Evolutionary conservation across 768 basidiomycete genomes (phyloP).

Genomic region (Hirschioporus abietinus): DNA sequence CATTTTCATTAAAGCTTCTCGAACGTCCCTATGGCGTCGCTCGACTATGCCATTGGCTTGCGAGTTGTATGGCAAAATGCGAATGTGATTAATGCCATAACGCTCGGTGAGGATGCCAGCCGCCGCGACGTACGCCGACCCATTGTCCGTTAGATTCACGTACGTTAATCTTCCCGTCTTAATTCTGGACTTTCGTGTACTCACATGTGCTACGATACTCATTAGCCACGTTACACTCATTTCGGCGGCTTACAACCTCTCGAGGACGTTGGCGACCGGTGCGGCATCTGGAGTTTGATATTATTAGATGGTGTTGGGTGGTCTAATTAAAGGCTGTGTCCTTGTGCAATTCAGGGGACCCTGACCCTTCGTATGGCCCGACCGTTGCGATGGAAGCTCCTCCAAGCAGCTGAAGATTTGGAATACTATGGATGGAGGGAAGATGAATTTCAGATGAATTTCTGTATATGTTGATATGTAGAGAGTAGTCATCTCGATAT

Average conservation of each 20-base stretch:
- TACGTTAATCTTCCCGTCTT: constrained; percentile 31
- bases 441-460: background rate
- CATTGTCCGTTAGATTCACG: constrained; percentile 67
- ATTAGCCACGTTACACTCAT: constrained; percentile 76
- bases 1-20: too few species aligned
- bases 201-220: constrained; percentile 5
- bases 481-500: too few species aligned
- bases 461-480: background rate
- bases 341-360: too few species aligned
- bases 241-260: constrained; percentile 79
- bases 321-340: background rate
- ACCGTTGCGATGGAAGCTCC: background rate
- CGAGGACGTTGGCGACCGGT: constrained; percentile 42
- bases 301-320: background rate
- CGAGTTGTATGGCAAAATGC: too few species aligned
- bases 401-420: background rate
- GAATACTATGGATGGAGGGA: background rate
- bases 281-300: background rate
- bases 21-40: too few species aligned
- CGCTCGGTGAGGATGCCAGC: too few species aligned
- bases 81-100: too few species aligned
- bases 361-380: background rate
- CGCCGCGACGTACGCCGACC: too few species aligned
- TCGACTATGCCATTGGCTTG: too few species aligned
- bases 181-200: background rate